phyloP scores from a whole-genome alignment of 202 grass and related monocot species.

The Setaria italica region DNA sequence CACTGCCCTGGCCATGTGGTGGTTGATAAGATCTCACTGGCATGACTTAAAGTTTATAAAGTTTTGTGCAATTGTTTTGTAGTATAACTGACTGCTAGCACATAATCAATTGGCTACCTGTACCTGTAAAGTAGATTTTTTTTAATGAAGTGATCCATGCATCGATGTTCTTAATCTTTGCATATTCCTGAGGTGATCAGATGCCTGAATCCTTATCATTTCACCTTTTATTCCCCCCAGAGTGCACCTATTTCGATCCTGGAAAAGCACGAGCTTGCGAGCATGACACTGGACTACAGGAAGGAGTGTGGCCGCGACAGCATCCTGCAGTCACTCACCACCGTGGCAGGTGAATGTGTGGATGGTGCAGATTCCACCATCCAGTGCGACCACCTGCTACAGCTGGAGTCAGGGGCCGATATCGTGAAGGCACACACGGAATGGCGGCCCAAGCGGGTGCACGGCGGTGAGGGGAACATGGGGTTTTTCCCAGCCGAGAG shows the following conservation, averaged over 20 bases:
- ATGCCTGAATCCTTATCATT: slow-evolving; percentile 30
- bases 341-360: slow-evolving; percentile 43
- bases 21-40: background rate
- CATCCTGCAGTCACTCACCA: slow-evolving; percentile 82
- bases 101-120: slow-evolving; percentile 12
- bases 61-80: background rate
- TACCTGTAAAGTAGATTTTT: background rate
- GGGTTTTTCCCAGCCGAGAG: slow-evolving; percentile 51
- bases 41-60: slow-evolving; percentile 23
- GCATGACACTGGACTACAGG: slow-evolving; percentile 97
- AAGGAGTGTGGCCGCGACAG: slow-evolving; percentile 91
- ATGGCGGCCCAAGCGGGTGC: slow-evolving; percentile 74
- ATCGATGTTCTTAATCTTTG: background rate
- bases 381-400: slow-evolving; percentile 85
- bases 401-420: slow-evolving; percentile 80
- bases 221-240: slow-evolving; percentile 47
- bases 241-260: slow-evolving; percentile 96
- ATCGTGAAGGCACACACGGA: slow-evolving; percentile 82
- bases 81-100: background rate
- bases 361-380: slow-evolving; percentile 50
- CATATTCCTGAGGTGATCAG: background rate
- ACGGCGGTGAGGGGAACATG: slow-evolving; percentile 46
- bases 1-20: slow-evolving; percentile 26
- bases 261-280: slow-evolving; percentile 92
- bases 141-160: background rate